phyloP scores from a whole-genome alignment of 129 eudicot species.

The Flaveria sonorensis region DNA sequence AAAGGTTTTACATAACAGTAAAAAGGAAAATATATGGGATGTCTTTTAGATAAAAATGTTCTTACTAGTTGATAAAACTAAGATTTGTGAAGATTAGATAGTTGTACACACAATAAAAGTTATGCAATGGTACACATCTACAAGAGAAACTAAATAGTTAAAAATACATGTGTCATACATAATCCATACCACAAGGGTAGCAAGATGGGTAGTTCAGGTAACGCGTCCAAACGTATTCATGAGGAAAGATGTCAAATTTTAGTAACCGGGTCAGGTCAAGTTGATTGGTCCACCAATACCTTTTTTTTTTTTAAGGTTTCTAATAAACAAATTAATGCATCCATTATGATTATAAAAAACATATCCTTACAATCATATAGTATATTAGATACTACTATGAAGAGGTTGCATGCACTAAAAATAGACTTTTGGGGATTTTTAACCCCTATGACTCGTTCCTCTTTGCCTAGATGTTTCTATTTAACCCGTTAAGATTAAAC shows the following conservation, averaged over 20 bases:
- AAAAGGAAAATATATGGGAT: conserved; percentile 8
- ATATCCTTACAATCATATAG: background rate
- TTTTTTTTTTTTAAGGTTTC: background rate
- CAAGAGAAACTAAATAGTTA: conserved; percentile 24
- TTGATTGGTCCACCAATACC: background rate
- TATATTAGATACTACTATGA: background rate
- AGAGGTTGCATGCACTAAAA: background rate
- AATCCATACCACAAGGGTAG: conserved; percentile 1
- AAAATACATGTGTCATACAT: background rate
- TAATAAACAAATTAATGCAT: background rate
- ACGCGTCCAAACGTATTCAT: background rate
- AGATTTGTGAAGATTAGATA: conserved; percentile 55
- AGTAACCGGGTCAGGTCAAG: too few relatives aligned
- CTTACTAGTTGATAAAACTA: conserved; percentile 65
- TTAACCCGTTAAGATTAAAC: too few relatives aligned
- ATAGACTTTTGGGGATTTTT: background rate
- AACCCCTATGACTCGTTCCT: background rate
- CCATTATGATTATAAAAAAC: background rate
- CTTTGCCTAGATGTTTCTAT: background rate
- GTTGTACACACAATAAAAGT: conserved; percentile 67
- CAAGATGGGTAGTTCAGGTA: background rate
- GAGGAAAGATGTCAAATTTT: background rate
- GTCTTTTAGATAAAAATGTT: conserved; percentile 16
- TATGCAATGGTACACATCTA: conserved; percentile 69
- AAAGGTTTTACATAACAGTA: background rate